Evolutionary conservation across 2,329 filamentous ascomycete genomes (phyloP).

Genomic region (Aspergillus neoniger): DNA sequence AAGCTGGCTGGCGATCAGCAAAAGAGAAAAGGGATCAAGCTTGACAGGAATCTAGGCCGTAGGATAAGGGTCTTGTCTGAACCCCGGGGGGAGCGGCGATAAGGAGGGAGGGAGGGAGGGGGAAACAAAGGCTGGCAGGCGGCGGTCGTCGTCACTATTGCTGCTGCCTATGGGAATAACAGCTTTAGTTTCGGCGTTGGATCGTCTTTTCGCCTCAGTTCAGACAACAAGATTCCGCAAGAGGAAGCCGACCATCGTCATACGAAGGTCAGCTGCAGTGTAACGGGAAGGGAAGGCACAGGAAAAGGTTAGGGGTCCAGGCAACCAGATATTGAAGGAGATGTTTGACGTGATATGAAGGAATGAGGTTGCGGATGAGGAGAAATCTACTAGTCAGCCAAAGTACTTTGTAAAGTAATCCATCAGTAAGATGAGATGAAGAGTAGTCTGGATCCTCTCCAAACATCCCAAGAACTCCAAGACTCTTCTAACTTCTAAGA

Average conservation of each 20-base stretch:
- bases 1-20: neutral
- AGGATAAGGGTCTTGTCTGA: neutral
- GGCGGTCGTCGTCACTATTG: conserved; percentile 12
- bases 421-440: too few relatives aligned
- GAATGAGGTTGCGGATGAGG: neutral
- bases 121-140: neutral
- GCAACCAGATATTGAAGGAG: conserved; percentile 15
- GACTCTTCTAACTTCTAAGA: too few relatives aligned
- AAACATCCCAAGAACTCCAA: too few relatives aligned
- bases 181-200: conserved; percentile 7
- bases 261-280: conserved; percentile 8
- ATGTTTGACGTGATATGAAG: too few relatives aligned
- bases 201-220: conserved; percentile 10
- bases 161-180: conserved; percentile 19
- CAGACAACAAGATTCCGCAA: conserved; percentile 13
- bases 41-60: conserved; percentile 1
- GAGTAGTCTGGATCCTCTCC: too few relatives aligned
- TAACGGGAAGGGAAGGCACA: conserved; percentile 2
- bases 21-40: conserved; percentile 2
- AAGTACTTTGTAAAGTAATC: too few relatives aligned
- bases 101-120: neutral
- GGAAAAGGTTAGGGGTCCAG: conserved; percentile 8
- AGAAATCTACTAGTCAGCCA: neutral
- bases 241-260: conserved; percentile 8
- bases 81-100: neutral